These are phyloP conservation scores for Trichophaea hybrida DNA, from an alignment of 2,329 filamentous ascomycete genomes.

Conservation along the genomic window DNA sequence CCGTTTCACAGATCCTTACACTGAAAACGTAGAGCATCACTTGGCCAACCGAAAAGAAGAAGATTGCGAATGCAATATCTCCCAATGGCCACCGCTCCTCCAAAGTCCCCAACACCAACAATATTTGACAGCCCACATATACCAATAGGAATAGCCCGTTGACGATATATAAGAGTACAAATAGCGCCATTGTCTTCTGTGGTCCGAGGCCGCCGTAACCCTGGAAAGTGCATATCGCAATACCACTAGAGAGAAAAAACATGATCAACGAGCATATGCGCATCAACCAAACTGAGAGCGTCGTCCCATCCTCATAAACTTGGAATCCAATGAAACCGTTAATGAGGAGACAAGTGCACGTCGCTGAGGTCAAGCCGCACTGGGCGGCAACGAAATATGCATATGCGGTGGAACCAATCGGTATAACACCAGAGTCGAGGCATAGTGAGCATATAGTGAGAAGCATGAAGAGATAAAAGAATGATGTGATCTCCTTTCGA, in stretches of 20 bases:
- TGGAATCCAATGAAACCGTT: conserved; percentile 98
- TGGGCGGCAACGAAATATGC: conserved; percentile 87
- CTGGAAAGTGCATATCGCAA: conserved; percentile 86
- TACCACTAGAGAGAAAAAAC: conserved; percentile 73
- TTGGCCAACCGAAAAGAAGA: conserved; percentile 86
- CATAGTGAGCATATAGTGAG: conserved; percentile 78
- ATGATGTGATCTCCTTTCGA: conserved; percentile 59
- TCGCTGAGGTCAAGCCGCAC: conserved; percentile 66
- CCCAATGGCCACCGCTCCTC: conserved; percentile 92
- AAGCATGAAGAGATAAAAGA: conserved; percentile 94
- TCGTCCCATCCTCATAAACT: conserved; percentile 92
- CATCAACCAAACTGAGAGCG: conserved; percentile 83
- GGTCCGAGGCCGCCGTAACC: conserved; percentile 74
- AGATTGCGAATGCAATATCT: conserved; percentile 75
- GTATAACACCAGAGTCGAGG: conserved; percentile 83
- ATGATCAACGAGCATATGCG: conserved; percentile 62
- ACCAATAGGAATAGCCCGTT: conserved; percentile 76
- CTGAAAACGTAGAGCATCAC: conserved; percentile 86
- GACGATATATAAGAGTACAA: conserved; percentile 80
- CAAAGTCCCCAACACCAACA: conserved; percentile 77
- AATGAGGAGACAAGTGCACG: conserved; percentile 79
- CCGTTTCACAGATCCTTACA: conserved; percentile 63
- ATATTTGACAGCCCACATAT: conserved; percentile 73
- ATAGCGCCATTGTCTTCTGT: conserved; percentile 73
- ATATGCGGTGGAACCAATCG: conserved; percentile 63